Evolutionary conservation across 1,139 yeast species (phyloP), one percentile per base, ranked within the genome.

Genomic region (Dujonia santamariae): DNA sequence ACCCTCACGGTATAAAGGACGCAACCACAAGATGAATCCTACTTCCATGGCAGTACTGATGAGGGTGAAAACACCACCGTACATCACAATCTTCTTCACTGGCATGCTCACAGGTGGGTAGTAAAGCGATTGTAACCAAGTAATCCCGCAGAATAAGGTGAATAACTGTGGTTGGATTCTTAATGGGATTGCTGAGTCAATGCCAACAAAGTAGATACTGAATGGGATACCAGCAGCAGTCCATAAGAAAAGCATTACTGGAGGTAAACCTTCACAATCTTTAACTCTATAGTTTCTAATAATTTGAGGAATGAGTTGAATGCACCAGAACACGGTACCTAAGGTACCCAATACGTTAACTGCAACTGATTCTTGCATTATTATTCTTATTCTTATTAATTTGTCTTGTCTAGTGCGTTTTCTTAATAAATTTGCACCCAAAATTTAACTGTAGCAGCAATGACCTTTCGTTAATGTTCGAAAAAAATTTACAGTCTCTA

Each of bases 281-380:
- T 88, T 87, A n/a, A 71, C 71, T 37, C 67, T 66, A 60, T 72
- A 86, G 54, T 90, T 88, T 51, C 78, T 66, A 35, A 78, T 65
- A 34, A 88, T 80, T 55, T 88, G 97, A 2, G 97, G 97, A 2
- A 86, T 69, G 45, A 88, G 64, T 58, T 90, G 97, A 43, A 88
- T 63, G 56, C 96, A 88, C 96, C 97, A 90, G 41, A 85, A 71
- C 4, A 88, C 77, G 1, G 97, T 88, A 12, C 96, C 97, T 2
- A 84, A 69, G 7, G 96, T 86, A n/a, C 86, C 96, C 40, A 87
- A 68, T 7, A 85, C 88, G 35, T 85, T 86, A 18, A 85, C 78
- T 2, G 86, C 86, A 9, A 65, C 26, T n/a, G 12, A 7, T 12
- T 18, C 19, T 22, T 25, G 25, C 32, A 29, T 29, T 7, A 6